Base-by-base conservation (phyloP, 768 basidiomycete species). In the Rhodotorula paludigena region DNA sequence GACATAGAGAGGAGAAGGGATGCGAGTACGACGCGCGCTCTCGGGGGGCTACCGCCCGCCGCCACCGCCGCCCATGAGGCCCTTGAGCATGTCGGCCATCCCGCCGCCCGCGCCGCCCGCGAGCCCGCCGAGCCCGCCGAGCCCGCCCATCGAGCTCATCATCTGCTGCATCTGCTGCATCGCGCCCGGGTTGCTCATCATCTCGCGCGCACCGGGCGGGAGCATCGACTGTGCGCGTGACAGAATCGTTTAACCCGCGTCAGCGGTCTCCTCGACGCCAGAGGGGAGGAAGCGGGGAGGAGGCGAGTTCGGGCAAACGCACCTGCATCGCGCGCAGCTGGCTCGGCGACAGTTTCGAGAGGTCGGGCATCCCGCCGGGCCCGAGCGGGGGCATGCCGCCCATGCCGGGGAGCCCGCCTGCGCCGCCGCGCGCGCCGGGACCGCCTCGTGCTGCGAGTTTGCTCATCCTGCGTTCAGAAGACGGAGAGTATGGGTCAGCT, bases 281-380 rank as follows among this genome's bases (percentile, higher is more conserved):
- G 16, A 51, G 30, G 23, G 32, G 28, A 25, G 25, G 49, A 30
- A 51, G 28, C 21, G 33, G 12, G 15, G n/a, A 5, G 28, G 38
- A 11, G 57, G 32, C 25, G 41, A 25, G 14, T n/a, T 10, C 30
- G 21, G n/a, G 28, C 25, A 10, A 25, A 16, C 87, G 71, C 66
- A 89, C 89, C 84, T 91, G 89, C 86, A 97, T 91, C 8, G 90
- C 90, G 76, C 90, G 87, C 75, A 97, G 91, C 77, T 97, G 94
- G 14, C 89, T 88, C 36, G 90, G 89, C 10, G 89, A 89, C 12
- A 94, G 90, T 86, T 68, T 73, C 15, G 53, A 55, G 23, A 73
- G 38, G 48, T 68, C 72, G 21, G 72, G 72, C 72, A 73, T 73
- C 1, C 72, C 72, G 4, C 57, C 57, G 1, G 66, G 55, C 0